Base-by-base conservation (phyloP, 331 rosid genomes). In the Arachis monticola region DNA sequence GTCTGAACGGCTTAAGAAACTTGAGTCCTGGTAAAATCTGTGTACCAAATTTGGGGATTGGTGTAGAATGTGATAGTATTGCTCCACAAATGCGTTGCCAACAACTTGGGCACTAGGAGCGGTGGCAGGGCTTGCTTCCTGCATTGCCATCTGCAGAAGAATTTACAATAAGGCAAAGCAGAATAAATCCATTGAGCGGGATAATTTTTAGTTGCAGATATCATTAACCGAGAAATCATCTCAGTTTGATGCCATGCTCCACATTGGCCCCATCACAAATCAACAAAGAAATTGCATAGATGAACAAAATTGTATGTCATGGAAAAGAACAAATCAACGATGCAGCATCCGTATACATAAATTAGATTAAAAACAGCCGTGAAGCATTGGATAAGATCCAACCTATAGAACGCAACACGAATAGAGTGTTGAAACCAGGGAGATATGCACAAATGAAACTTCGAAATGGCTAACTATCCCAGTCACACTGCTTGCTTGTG, bases 61-160 rank as follows among this genome's bases (percentile, higher is more conserved):
- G 74, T 90, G 97, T 77, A 92, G 93, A 84, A 95, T 87, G 44
- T 89, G 97, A 77, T 95, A 95, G 76, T 95, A 95, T 72, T 92
- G 97, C 89, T 88, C 90, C 84, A 95, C 97, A 83, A 95, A 95
- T 59, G 97, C 97, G 80, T 92, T 90, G 60, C 97, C 97, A 59
- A 94, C 99, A 67, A 90, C 90, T 85, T 94, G 87, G 66, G 99
- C 96, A 85, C 88, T 83, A 44, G 90, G 97, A 78, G 88, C 41
- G 69, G 87, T 48, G 74, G 87, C 83, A 80, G 97, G 84, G 89
- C 68, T 87, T 52, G 80, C 87, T 83, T 92, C 99, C 87, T 84
- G 93, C 92, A 79, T 81, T 82, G 91, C 92, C 97, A 92, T 95
- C 99, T 92, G 77, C 67, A 67, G 22, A 76, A 57, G 45, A 67